phyloP scores from a whole-genome alignment of 768 basidiomycete genomes.

The Dacryopinax primogenitus region DNA sequence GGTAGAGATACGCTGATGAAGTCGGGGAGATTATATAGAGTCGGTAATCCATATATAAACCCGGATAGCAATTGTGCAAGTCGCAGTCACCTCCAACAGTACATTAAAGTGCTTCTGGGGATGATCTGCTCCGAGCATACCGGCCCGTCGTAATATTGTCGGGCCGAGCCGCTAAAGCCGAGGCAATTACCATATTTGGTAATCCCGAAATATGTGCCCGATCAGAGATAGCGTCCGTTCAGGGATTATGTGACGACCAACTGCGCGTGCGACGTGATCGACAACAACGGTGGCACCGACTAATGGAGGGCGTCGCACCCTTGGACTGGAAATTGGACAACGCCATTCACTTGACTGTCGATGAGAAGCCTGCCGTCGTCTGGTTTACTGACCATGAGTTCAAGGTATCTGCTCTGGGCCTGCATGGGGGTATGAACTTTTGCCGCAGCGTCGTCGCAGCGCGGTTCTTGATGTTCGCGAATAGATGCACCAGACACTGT shows the following conservation, averaged over 20 bases:
- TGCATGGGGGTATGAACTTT: not conserved
- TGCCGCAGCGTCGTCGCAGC: not conserved
- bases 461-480: not conserved
- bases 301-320: not conserved
- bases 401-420: constrained; percentile 4
- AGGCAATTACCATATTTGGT: too few relatives aligned
- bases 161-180: too few relatives aligned
- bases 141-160: too few relatives aligned
- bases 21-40: too few relatives aligned
- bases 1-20: not conserved
- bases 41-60: too few relatives aligned
- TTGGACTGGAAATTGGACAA: not conserved
- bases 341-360: constrained; percentile 1
- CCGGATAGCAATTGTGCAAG: too few relatives aligned
- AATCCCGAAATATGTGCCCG: too few relatives aligned
- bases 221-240: too few relatives aligned
- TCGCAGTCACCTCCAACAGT: too few relatives aligned
- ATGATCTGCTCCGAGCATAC: too few relatives aligned
- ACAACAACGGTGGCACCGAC: not conserved
- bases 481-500: not conserved
- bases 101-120: too few relatives aligned
- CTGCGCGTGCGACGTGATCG: not conserved
- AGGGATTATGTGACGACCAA: too few relatives aligned
- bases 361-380: constrained; percentile 11
- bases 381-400: constrained; percentile 9